phyloP scores from a whole-genome alignment of 225 moss, liverwort and hornwort species.

The Sphagnum contortum region DNA sequence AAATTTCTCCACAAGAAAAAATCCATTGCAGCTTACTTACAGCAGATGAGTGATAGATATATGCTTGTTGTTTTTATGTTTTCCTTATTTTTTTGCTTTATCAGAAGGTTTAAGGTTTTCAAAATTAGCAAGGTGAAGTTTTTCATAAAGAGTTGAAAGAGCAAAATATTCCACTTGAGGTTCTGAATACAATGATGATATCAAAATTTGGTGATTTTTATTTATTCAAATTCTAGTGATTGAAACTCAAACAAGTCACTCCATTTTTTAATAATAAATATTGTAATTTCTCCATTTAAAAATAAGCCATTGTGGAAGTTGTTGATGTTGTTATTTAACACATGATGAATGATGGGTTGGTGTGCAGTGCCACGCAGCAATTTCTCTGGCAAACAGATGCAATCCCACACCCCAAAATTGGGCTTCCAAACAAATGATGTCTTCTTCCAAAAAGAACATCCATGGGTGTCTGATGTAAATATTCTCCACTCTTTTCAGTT shows the following conservation, averaged over 20 bases:
- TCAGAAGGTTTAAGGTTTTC: no score
- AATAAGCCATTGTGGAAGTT: not conserved
- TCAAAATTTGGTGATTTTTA: not conserved
- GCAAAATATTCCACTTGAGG: no score
- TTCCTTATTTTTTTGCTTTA: no score
- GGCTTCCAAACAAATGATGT: constrained; percentile 92
- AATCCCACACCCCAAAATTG: constrained; percentile 68
- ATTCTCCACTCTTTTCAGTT: not conserved
- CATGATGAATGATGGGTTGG: not conserved
- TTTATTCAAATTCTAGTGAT: not conserved
- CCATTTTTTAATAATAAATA: no score
- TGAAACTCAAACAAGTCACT: not conserved
- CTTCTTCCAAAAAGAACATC: constrained; percentile 91
- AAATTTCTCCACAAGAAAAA: no score
- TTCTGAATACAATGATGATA: not conserved
- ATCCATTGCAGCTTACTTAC: no score
- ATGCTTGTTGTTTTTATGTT: no score
- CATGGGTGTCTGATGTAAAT: constrained; percentile 88
- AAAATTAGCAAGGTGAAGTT: no score
- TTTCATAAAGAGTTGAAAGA: no score
- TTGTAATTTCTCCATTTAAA: constrained; percentile 1
- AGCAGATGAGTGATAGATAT: no score
- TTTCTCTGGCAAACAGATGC: constrained; percentile 86
- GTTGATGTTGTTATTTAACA: not conserved
- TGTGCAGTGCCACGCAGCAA: constrained; percentile 63